Evolutionary conservation across 164 flowering plant genomes (phyloP).

Genomic region (Echeveria elegans): DNA sequence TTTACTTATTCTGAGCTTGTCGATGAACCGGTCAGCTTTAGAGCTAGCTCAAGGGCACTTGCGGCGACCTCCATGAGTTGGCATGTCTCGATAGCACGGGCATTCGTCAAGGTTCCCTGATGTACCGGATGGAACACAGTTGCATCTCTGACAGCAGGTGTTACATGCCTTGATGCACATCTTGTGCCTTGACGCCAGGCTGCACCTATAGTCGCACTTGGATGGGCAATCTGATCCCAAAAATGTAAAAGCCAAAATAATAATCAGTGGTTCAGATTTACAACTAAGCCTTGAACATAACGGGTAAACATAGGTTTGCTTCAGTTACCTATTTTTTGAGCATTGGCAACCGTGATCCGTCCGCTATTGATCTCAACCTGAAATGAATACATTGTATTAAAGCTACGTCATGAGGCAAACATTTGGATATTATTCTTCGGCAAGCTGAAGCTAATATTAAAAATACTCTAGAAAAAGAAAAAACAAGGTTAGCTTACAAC

Average conservation of each 20-base stretch:
- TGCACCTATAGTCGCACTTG: conserved; percentile 36
- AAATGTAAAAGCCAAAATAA: background rate
- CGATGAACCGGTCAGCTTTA: background rate
- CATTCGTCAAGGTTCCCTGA: conserved; percentile 35
- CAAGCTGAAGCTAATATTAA: background rate
- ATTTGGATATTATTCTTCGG: background rate
- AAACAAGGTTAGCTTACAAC: no score
- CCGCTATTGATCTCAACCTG: background rate
- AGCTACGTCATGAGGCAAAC: background rate
- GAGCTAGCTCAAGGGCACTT: conserved; percentile 37
- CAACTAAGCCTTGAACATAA: background rate
- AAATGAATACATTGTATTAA: background rate
- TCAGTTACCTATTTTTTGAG: background rate
- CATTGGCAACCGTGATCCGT: background rate
- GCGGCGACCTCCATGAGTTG: conserved; percentile 33
- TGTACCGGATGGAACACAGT: conserved; percentile 65
- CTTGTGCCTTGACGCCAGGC: conserved; percentile 42
- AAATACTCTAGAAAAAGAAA: no score
- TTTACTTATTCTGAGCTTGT: background rate
- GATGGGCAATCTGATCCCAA: conserved; percentile 30
- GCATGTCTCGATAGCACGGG: conserved; percentile 53
- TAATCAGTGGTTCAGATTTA: background rate
- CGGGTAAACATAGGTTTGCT: background rate
- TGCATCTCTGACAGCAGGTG: conserved; percentile 50
- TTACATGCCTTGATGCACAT: conserved; percentile 53